These are phyloP conservation scores for Gymnopilus dilepis DNA, from an alignment of 768 basidiomycete species.

Conservation along the genomic window DNA sequence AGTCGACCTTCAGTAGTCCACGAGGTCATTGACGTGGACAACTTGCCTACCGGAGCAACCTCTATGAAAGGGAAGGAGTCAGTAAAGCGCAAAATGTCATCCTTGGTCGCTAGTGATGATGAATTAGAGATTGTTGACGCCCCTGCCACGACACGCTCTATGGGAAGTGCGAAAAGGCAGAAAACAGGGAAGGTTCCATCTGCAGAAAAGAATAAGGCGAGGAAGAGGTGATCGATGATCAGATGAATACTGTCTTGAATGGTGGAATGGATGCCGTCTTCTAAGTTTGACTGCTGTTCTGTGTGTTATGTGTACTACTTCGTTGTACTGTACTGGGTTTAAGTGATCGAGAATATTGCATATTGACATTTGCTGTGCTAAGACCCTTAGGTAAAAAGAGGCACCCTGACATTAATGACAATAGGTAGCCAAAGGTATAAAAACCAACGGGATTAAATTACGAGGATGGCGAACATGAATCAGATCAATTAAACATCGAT, in stretches of 20 bases:
- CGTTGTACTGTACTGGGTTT: too few species aligned
- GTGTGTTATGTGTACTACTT: too few species aligned
- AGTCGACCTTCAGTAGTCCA: conserved; percentile 43
- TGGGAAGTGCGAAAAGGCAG: conserved; percentile 36
- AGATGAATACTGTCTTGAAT: too few species aligned
- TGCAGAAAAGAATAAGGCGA: conserved; percentile 43
- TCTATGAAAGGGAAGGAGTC: conserved; percentile 19
- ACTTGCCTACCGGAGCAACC: conserved; percentile 18
- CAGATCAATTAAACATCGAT: too few species aligned
- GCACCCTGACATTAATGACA: neutral
- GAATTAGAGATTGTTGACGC: conserved; percentile 61
- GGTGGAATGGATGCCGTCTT: too few species aligned
- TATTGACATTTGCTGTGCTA: too few species aligned
- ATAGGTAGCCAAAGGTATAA: neutral
- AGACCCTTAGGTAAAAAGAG: too few species aligned
- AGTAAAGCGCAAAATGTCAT: conserved; percentile 66
- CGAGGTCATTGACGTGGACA: conserved; percentile 51
- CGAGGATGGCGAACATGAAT: neutral
- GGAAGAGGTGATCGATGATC: conserved; percentile 41
- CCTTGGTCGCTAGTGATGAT: conserved; percentile 49
- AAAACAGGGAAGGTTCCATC: conserved; percentile 37
- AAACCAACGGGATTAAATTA: conserved; percentile 3
- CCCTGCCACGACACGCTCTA: conserved; percentile 33
- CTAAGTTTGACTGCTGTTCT: too few species aligned
- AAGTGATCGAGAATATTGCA: too few species aligned